phyloP scores from a whole-genome alignment of 1,284 basidiomycete genomes.

The Cryptococcus sp. region DNA sequence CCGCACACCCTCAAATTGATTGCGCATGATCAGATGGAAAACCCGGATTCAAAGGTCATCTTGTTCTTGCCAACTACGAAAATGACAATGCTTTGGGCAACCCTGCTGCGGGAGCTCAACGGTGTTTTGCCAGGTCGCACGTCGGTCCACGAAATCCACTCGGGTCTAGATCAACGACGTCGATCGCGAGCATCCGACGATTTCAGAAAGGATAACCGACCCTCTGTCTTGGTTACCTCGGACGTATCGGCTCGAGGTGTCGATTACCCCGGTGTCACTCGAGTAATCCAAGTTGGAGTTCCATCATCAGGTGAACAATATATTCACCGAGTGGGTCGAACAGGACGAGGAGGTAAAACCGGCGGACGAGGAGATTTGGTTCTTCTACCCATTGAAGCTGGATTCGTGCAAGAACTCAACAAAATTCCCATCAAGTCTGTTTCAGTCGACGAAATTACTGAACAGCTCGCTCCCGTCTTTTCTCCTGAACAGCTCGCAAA shows the following conservation, averaged over 20 bases:
- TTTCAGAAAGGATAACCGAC: constrained; percentile 63
- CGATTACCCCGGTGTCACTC: constrained; percentile 84
- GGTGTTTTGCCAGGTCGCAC: constrained; percentile 53
- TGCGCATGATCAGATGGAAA: constrained; percentile 80
- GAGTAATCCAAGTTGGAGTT: constrained; percentile 88
- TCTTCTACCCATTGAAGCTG: constrained; percentile 74
- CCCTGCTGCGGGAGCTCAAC: constrained; percentile 57
- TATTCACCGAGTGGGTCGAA: constrained; percentile 86
- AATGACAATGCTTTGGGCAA: constrained; percentile 71
- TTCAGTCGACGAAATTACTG: constrained; percentile 53
- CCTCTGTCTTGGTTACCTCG: constrained; percentile 73
- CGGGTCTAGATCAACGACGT: constrained; percentile 63
- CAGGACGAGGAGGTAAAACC: constrained; percentile 67
- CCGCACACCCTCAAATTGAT: constrained; percentile 76
- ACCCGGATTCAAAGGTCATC: constrained; percentile 74
- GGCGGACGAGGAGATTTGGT: constrained; percentile 83
- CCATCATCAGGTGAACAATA: constrained; percentile 72
- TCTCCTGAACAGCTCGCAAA: constrained; percentile 30
- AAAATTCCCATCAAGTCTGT: constrained; percentile 68
- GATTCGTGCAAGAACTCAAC: constrained; percentile 65
- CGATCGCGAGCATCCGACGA: constrained; percentile 62
- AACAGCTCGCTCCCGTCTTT: constrained; percentile 56
- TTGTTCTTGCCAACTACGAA: constrained; percentile 89
- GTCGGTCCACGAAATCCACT: constrained; percentile 78
- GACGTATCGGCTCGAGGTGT: constrained; percentile 89